Percentiles rank a stretch among this genome's conserved stretches.
These are phyloP conservation scores for Jamesozyma jinghongensis DNA, from an alignment of 805 yeast species.

Conservation along the genomic window DNA sequence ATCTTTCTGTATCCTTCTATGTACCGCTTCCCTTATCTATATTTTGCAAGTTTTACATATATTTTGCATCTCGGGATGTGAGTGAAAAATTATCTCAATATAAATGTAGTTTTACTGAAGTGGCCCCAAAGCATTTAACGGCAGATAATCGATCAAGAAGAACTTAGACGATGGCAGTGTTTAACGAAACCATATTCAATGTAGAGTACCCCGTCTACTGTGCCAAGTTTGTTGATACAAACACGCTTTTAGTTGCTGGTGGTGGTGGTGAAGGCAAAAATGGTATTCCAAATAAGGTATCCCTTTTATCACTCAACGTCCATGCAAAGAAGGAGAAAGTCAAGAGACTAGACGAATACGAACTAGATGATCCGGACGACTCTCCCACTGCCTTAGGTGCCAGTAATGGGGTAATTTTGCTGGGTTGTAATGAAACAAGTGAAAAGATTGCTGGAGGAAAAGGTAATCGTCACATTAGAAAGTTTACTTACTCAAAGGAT, in stretches of 20 bases:
- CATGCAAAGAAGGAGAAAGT: conserved; percentile 28
- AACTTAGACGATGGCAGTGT: conserved; percentile 1
- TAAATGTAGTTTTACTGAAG: too few relatives aligned
- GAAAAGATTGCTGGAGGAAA: conserved; percentile 48
- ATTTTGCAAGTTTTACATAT: too few relatives aligned
- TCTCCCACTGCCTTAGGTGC: conserved; percentile 74
- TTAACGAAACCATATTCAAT: conserved; percentile 18
- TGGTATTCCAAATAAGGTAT: conserved; percentile 79
- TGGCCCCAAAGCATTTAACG: too few relatives aligned
- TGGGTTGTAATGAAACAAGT: conserved; percentile 69
- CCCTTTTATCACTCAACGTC: conserved; percentile 41
- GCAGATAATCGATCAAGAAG: too few relatives aligned
- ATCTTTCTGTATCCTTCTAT: background rate
- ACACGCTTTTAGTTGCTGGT: conserved; percentile 64
- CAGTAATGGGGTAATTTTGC: conserved; percentile 35
- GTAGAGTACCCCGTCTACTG: conserved; percentile 75
- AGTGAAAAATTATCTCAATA: too few relatives aligned
- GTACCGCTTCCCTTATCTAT: too few relatives aligned
- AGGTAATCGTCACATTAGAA: conserved; percentile 60
- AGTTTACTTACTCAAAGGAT: conserved; percentile 44
- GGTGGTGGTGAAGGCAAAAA: conserved; percentile 96
- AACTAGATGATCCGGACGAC: conserved; percentile 58
- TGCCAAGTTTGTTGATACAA: conserved; percentile 54
- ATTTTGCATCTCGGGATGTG: too few relatives aligned
- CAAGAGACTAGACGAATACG: conserved; percentile 51